Percentiles rank a stretch among this genome's conserved stretches.
phyloP scores from a whole-genome alignment of 1,139 yeast species.

The Zygosaccharomyces sapae region DNA sequence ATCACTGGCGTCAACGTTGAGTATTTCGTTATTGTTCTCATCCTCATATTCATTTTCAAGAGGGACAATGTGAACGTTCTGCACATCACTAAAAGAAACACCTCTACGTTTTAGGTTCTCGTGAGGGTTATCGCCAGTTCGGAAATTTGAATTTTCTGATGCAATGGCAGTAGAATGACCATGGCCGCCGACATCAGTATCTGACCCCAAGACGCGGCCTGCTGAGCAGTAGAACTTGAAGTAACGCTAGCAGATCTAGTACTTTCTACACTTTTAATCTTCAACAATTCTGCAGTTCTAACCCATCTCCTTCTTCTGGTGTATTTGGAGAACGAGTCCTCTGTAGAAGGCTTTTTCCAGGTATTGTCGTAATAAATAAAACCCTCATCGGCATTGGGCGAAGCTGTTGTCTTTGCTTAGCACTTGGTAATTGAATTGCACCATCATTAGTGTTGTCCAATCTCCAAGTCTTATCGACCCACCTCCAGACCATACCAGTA shows the following conservation, averaged over 20 bases:
- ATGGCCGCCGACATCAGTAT: neutral
- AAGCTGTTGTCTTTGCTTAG: slow-evolving; percentile 67
- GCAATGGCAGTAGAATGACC: neutral
- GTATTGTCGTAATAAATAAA: slow-evolving; percentile 85
- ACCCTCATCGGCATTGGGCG: slow-evolving; percentile 79
- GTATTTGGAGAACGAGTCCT: slow-evolving; percentile 82
- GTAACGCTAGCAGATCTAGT: slow-evolving; percentile 3
- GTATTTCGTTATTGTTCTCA: neutral
- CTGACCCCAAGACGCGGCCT: slow-evolving; percentile 3
- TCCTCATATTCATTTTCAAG: slow-evolving; percentile 13
- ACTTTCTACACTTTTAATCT: slow-evolving; percentile 8
- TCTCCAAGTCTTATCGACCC: slow-evolving; percentile 93
- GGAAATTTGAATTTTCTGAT: neutral
- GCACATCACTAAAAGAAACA: slow-evolving; percentile 32
- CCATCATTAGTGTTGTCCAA: slow-evolving; percentile 87
- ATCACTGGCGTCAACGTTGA: too few species aligned
- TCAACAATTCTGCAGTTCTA: slow-evolving; percentile 81
- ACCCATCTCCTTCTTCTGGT: slow-evolving; percentile 96
- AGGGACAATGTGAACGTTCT: slow-evolving; percentile 31
- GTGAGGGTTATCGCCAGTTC: neutral
- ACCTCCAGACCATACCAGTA: slow-evolving; percentile 78
- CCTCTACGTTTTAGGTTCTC: slow-evolving; percentile 18
- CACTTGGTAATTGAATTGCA: slow-evolving; percentile 63
- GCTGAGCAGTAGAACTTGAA: neutral
- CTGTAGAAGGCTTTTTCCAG: slow-evolving; percentile 89